phyloP scores from a whole-genome alignment of 345 rosid genomes.

The Leavenworthia alabamica region DNA sequence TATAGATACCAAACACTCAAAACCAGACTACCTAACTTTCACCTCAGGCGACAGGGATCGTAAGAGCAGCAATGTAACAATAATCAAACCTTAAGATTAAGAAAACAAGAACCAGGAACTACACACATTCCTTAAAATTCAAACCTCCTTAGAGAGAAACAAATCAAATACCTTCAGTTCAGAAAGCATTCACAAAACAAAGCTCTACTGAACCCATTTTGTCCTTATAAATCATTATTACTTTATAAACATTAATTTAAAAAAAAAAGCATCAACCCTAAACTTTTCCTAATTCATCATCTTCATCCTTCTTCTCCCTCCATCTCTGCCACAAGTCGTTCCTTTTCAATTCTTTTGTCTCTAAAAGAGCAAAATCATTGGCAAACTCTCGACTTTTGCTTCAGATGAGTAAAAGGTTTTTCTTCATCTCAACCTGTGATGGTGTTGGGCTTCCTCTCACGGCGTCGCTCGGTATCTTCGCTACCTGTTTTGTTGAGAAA shows the following conservation, averaged over 20 bases:
- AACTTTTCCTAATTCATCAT: constrained; percentile 3
- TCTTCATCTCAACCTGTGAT: neutral
- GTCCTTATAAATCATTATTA: neutral
- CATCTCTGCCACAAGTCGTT: neutral
- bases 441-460: constrained; percentile 26
- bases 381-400: constrained; percentile 18
- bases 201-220: constrained; percentile 5
- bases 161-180: constrained; percentile 8
- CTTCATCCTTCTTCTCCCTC: neutral
- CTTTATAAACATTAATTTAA: constrained; percentile 8
- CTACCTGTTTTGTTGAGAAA: constrained; percentile 41
- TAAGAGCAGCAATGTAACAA: too few relatives aligned
- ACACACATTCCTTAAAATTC: constrained; percentile 12
- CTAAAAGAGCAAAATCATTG: neutral
- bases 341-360: neutral
- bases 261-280: constrained; percentile 5
- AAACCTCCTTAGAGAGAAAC: constrained; percentile 1
- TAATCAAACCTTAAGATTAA: too few relatives aligned
- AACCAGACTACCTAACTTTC: constrained; percentile 57
- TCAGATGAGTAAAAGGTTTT: constrained; percentile 2
- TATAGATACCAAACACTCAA: constrained; percentile 61
- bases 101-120: neutral
- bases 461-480: constrained; percentile 20
- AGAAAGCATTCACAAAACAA: constrained; percentile 11
- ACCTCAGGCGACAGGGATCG: constrained; percentile 45